A percentile compares a stretch with the other conserved stretches of the same genome.
Conservation (phyloP, 1,284 basidiomycete species). For the Gomphus bonarii region DNA sequence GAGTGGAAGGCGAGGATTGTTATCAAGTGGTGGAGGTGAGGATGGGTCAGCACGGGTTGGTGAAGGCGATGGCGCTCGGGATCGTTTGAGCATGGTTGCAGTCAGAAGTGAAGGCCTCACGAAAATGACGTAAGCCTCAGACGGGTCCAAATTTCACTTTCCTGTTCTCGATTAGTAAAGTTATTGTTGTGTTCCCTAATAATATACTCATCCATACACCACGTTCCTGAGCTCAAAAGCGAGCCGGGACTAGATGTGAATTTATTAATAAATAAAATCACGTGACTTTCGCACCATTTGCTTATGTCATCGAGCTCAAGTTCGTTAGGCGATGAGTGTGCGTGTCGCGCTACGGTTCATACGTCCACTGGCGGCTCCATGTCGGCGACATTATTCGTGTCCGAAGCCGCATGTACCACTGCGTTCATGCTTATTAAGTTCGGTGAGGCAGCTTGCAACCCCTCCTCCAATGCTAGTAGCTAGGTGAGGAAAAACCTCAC, state of each 20-base stretch:
- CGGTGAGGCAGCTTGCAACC: conserved; percentile 12
- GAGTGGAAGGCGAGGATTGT: background rate
- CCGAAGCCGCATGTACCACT: background rate
- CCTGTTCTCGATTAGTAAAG: background rate
- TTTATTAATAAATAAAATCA: background rate
- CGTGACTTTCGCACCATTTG: background rate
- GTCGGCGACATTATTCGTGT: background rate
- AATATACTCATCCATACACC: too few relatives aligned
- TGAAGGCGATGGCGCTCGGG: conserved; percentile 6
- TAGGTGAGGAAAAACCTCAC: conserved; percentile 13
- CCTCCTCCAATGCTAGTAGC: conserved; percentile 16
- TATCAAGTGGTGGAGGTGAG: conserved; percentile 4
- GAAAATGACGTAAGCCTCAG: background rate
- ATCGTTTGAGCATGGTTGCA: conserved; percentile 10
- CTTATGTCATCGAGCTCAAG: background rate
- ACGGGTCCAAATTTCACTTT: background rate
- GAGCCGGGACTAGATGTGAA: too few relatives aligned
- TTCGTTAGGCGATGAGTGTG: background rate
- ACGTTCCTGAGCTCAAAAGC: too few relatives aligned
- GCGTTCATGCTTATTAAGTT: conserved; percentile 15
- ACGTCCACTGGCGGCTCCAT: conserved; percentile 1
- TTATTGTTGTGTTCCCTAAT: background rate
- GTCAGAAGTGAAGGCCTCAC: background rate
- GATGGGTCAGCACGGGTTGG: background rate
- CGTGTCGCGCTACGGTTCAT: background rate